These are phyloP conservation scores for Kwoniella shivajii DNA, from an alignment of 1,284 basidiomycete genomes.

Conservation along the genomic window DNA sequence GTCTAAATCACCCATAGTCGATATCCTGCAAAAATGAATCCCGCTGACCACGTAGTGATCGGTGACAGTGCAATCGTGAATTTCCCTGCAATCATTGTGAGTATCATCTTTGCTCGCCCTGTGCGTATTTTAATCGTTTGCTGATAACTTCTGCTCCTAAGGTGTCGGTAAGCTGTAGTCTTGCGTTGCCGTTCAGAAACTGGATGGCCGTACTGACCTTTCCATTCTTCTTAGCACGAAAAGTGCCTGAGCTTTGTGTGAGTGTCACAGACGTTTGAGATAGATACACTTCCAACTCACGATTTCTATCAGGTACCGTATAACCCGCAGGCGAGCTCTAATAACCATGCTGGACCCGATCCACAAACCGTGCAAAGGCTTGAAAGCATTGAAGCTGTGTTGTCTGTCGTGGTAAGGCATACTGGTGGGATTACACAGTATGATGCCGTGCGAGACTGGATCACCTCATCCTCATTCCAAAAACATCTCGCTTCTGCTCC, in stretches of 20 bases:
- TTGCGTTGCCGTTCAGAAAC: too few relatives aligned
- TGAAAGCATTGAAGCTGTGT: slow-evolving; percentile 47
- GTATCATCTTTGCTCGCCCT: slow-evolving; percentile 18
- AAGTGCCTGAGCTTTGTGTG: slow-evolving; percentile 54
- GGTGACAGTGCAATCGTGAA: slow-evolving; percentile 52
- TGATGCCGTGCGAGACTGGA: slow-evolving; percentile 47
- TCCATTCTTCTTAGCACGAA: slow-evolving; percentile 35
- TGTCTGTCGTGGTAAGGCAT: slow-evolving; percentile 46
- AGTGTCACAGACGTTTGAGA: slow-evolving; percentile 11
- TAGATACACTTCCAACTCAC: not conserved
- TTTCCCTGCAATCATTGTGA: slow-evolving; percentile 55
- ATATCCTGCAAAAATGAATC: not conserved
- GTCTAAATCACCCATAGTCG: slow-evolving; percentile 2
- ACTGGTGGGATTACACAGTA: slow-evolving; percentile 44
- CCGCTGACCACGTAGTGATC: not conserved
- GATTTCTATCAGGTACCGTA: slow-evolving; percentile 54
- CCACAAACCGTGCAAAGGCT: slow-evolving; percentile 37
- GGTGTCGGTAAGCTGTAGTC: slow-evolving; percentile 34
- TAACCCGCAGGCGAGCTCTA: slow-evolving; percentile 38
- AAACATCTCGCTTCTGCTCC: slow-evolving; percentile 34
- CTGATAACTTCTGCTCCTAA: slow-evolving; percentile 17
- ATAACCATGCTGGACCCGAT: slow-evolving; percentile 31
- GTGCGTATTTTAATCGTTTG: not conserved
- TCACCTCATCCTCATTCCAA: slow-evolving; percentile 30
- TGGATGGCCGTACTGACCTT: not conserved